A percentile compares a stretch with the other conserved stretches of the same genome.
Conservation (phyloP, 176 grass and related monocot species). For the Aegilops speltoides region DNA sequence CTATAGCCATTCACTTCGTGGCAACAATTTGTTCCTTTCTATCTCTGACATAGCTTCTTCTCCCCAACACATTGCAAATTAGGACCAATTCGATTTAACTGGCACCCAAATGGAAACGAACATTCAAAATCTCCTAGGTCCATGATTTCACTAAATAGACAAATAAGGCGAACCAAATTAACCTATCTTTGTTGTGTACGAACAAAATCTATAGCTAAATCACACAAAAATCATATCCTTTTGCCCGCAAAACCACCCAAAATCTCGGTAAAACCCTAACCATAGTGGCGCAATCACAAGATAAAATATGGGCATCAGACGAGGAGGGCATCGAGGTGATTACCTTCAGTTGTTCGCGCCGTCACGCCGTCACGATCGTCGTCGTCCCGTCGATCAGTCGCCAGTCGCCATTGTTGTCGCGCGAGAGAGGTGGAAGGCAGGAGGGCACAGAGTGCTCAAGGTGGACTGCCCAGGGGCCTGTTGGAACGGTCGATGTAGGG, state of each 20-base stretch:
- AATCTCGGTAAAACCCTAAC: background rate
- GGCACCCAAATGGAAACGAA: background rate
- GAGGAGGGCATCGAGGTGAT: too few relatives aligned
- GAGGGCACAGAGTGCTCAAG: background rate
- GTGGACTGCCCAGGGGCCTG: background rate
- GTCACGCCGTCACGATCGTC: background rate
- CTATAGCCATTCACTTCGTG: background rate
- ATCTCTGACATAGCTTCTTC: background rate
- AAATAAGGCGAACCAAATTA: background rate
- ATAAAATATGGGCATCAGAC: background rate
- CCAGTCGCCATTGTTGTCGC: background rate
- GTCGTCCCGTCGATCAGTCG: background rate
- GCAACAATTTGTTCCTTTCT: background rate
- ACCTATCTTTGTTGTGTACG: background rate
- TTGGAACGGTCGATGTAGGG: too few relatives aligned
- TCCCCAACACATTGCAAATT: background rate
- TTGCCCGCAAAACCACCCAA: background rate
- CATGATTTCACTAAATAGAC: background rate
- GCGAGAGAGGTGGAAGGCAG: background rate
- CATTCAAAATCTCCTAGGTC: background rate
- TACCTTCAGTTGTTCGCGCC: background rate
- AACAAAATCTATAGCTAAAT: background rate
- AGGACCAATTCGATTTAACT: background rate
- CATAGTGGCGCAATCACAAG: background rate
- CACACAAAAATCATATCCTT: background rate